Evolutionary conservation across 2,329 filamentous ascomycete species (phyloP).

Genomic region (Clarireedia paspali): DNA sequence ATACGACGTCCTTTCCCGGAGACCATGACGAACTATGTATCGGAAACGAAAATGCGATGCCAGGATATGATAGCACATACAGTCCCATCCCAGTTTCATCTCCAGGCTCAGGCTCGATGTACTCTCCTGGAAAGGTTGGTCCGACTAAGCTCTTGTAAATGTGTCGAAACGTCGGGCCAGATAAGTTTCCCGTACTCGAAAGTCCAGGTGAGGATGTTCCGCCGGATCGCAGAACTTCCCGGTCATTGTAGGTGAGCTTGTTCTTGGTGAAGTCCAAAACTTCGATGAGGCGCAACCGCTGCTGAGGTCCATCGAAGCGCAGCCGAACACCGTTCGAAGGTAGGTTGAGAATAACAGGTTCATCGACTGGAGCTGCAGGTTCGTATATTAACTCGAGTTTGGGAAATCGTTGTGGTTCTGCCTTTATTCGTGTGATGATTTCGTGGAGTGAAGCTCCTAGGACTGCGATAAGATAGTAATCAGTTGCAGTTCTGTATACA

Average conservation of each 20-base stretch:
- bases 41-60: conserved; percentile 87
- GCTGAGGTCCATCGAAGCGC: conserved; percentile 89
- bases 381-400: conserved; percentile 79
- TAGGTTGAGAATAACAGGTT: conserved; percentile 68
- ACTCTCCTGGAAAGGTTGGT: conserved; percentile 90
- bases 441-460: conserved; percentile 90
- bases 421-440: conserved; percentile 78
- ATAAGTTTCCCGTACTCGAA: conserved; percentile 25
- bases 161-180: conserved; percentile 74
- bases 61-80: conserved; percentile 90
- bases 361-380: conserved; percentile 61
- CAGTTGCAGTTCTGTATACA: conserved; percentile 6
- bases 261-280: conserved; percentile 84
- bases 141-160: conserved; percentile 92
- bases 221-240: conserved; percentile 64
- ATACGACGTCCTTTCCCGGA: conserved; percentile 71
- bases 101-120: conserved; percentile 55
- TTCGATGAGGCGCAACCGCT: conserved; percentile 85
- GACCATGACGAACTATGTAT: conserved; percentile 69
- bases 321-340: conserved; percentile 82
- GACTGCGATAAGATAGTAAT: conserved; percentile 40
- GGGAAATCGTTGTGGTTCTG: conserved; percentile 74
- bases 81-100: conserved; percentile 53
- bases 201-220: conserved; percentile 30
- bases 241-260: conserved; percentile 72